Evolutionary conservation across 1,139 yeast species (phyloP).

Genomic region (Nakaseomyces glabratus): DNA sequence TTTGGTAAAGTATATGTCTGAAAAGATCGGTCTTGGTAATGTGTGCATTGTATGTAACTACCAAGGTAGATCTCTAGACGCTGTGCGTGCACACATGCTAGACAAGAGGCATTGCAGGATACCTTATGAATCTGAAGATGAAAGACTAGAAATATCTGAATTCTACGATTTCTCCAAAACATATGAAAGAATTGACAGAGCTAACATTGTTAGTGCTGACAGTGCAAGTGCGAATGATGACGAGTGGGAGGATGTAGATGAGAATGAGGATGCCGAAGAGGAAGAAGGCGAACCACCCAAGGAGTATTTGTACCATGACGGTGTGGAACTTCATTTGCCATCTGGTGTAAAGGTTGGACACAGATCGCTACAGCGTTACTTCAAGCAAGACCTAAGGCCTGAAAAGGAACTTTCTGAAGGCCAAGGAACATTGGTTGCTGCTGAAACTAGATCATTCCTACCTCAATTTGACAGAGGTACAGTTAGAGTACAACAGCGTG

Average conservation of each 20-base stretch:
- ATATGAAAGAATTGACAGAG: slow-evolving; percentile 40
- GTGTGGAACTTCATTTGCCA: slow-evolving; percentile 75
- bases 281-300: slow-evolving; percentile 42
- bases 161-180: slow-evolving; percentile 77
- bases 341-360: slow-evolving; percentile 86
- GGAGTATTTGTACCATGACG: slow-evolving; percentile 47
- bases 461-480: slow-evolving; percentile 44
- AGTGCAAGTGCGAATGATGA: slow-evolving; percentile 33
- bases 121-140: slow-evolving; percentile 81
- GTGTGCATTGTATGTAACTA: slow-evolving; percentile 78
- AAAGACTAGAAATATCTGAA: slow-evolving; percentile 80
- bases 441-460: slow-evolving; percentile 72
- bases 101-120: slow-evolving; percentile 80
- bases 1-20: slow-evolving; percentile 69
- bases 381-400: slow-evolving; percentile 73
- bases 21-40: slow-evolving; percentile 86
- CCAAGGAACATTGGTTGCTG: slow-evolving; percentile 89
- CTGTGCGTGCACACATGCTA: slow-evolving; percentile 87
- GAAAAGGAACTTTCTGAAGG: slow-evolving; percentile 71
- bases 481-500: slow-evolving; percentile 57
- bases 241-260: slow-evolving; percentile 32
- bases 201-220: slow-evolving; percentile 30
- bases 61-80: slow-evolving; percentile 79
- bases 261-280: slow-evolving; percentile 39
- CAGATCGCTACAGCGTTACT: slow-evolving; percentile 77